Conservation (phyloP, 768 basidiomycete species). For the Strobilomyces echinocephalus region DNA sequence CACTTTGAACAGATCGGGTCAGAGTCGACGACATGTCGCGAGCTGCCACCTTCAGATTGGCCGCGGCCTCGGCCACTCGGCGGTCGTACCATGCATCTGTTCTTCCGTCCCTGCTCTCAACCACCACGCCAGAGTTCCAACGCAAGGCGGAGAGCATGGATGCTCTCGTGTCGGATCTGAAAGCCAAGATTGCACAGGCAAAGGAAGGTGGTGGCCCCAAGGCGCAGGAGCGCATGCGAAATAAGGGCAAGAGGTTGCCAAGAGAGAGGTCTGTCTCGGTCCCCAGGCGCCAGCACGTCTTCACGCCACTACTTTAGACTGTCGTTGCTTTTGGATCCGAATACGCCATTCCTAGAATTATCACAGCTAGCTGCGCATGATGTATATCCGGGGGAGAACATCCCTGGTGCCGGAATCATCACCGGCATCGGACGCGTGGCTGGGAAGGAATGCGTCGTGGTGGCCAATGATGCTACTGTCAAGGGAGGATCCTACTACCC, state of each 20-base stretch:
- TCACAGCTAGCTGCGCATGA: conserved; percentile 83
- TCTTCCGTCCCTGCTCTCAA: conserved; percentile 67
- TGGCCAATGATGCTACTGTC: conserved; percentile 93
- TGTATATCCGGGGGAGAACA: conserved; percentile 68
- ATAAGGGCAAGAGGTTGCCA: conserved; percentile 77
- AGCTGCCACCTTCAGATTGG: conserved; percentile 12
- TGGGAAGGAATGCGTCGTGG: conserved; percentile 79
- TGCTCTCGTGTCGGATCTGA: conserved; percentile 57
- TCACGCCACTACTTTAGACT: conserved; percentile 46
- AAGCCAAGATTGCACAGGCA: conserved; percentile 52
- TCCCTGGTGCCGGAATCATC: conserved; percentile 88
- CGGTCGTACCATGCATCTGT: conserved; percentile 65
- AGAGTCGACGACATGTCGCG: conserved; percentile 18
- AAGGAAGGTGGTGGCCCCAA: conserved; percentile 72
- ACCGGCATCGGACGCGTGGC: conserved; percentile 79
- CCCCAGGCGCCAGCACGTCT: background rate
- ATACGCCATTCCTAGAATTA: conserved; percentile 86
- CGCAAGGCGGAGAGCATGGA: conserved; percentile 68
- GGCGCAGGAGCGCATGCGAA: conserved; percentile 68
- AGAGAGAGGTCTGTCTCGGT: conserved; percentile 61
- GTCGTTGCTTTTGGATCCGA: conserved; percentile 70
- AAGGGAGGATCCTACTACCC: conserved; percentile 94
- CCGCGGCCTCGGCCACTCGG: conserved; percentile 5
- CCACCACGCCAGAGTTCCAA: conserved; percentile 65
- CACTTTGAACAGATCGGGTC: background rate